Percentiles rank a stretch among this genome's conserved stretches.
phyloP scores from a whole-genome alignment of 1,284 basidiomycete species.

The Cutaneotrichosporon mucoides region DNA sequence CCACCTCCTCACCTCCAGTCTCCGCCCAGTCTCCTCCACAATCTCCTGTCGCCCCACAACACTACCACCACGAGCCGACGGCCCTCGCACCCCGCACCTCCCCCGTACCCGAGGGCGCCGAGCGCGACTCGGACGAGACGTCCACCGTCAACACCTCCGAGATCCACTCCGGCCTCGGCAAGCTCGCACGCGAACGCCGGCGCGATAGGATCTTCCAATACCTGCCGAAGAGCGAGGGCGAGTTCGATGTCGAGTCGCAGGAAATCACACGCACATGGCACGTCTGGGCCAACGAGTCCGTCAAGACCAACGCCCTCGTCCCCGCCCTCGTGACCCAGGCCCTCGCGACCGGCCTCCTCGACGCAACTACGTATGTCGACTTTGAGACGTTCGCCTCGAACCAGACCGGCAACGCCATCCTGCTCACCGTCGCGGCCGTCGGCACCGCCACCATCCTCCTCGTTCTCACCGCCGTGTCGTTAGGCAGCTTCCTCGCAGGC shows the following conservation, averaged over 20 bases:
- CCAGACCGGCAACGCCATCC: constrained; percentile 48
- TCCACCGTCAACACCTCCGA: background rate
- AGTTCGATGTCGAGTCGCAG: constrained; percentile 1
- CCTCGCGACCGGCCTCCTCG: constrained; percentile 38
- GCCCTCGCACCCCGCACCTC: background rate
- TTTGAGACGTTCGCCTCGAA: constrained; percentile 48
- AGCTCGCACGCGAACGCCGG: background rate
- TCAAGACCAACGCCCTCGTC: constrained; percentile 28
- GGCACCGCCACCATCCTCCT: constrained; percentile 26
- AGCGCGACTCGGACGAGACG: background rate
- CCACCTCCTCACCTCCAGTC: background rate
- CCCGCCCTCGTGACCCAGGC: constrained; percentile 37
- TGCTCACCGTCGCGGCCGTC: constrained; percentile 43
- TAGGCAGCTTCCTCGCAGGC: constrained; percentile 36
- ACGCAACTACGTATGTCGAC: constrained; percentile 47
- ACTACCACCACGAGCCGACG: background rate
- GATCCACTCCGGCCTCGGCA: background rate
- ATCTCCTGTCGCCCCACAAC: background rate
- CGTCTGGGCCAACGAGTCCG: constrained; percentile 30
- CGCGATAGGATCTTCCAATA: background rate
- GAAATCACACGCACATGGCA: background rate
- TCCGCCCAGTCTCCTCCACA: background rate
- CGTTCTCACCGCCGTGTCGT: constrained; percentile 34
- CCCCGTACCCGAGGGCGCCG: constrained; percentile 3
- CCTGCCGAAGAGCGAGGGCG: background rate